Percentiles rank a stretch among this genome's conserved stretches.
phyloP scores from a whole-genome alignment of 2,329 filamentous ascomycete genomes.

The Sarocladiaceae sp. region DNA sequence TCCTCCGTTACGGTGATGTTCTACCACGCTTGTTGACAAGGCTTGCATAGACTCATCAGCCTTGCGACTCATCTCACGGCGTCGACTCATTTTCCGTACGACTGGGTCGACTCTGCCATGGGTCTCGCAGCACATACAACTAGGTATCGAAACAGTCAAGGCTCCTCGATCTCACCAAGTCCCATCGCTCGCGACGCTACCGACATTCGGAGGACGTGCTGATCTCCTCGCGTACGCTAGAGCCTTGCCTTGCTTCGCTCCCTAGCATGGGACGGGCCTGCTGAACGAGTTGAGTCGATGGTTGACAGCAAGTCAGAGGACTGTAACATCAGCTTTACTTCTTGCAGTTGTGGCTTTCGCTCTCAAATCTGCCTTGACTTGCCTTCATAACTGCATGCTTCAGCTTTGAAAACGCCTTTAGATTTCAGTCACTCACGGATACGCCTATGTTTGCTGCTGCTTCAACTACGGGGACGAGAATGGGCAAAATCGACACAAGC shows the following conservation, averaged over 20 bases:
- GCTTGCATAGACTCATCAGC: not conserved
- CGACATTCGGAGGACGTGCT: not conserved
- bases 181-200: not conserved
- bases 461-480: too few species aligned
- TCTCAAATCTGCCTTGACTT: too few species aligned
- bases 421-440: too few species aligned
- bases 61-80: not conserved
- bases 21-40: too few species aligned
- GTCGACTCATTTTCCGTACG: not conserved
- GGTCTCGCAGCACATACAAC: not conserved
- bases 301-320: too few species aligned
- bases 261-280: not conserved
- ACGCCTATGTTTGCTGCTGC: too few species aligned
- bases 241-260: not conserved
- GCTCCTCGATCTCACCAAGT: not conserved
- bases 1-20: not conserved
- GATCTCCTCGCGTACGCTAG: not conserved
- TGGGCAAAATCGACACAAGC: too few species aligned
- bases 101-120: too few species aligned
- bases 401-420: too few species aligned
- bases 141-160: too few species aligned
- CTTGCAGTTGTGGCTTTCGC: slow-evolving; percentile 1
- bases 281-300: not conserved
- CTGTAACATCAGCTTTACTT: not conserved
- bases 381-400: too few species aligned